phyloP scores from a whole-genome alignment of 2,329 filamentous ascomycete species.

The Verticillium klebahnii region DNA sequence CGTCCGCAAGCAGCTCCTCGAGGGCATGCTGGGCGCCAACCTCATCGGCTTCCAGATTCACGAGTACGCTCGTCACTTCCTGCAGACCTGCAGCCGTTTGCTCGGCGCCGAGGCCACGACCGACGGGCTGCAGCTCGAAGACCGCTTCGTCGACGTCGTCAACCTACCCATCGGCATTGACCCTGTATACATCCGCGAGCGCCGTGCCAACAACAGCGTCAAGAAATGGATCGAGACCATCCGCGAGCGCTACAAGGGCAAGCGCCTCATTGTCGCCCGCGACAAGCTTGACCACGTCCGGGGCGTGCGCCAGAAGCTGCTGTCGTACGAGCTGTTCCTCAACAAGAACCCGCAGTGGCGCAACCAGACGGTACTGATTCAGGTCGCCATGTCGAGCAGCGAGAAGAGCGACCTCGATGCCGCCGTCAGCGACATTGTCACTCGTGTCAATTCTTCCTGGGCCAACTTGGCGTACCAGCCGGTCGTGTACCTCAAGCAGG shows the following conservation, averaged over 20 bases:
- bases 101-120: conserved; percentile 85
- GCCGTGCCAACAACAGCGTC: conserved; percentile 70
- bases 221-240: conserved; percentile 75
- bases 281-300: conserved; percentile 93
- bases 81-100: conserved; percentile 91
- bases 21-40: conserved; percentile 91
- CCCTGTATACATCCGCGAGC: conserved; percentile 66
- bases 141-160: conserved; percentile 86
- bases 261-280: conserved; percentile 85
- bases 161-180: conserved; percentile 89
- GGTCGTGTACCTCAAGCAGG: conserved; percentile 89
- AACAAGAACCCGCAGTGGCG: conserved; percentile 90
- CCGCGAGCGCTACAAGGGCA: conserved; percentile 78
- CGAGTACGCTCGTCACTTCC: conserved; percentile 90
- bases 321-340: conserved; percentile 89
- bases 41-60: conserved; percentile 89
- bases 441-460: conserved; percentile 86
- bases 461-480: conserved; percentile 90
- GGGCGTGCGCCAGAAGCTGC: conserved; percentile 87
- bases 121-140: conserved; percentile 84
- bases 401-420: conserved; percentile 85
- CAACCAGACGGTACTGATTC: conserved; percentile 84
- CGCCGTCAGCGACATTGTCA: conserved; percentile 89
- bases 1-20: conserved; percentile 77
- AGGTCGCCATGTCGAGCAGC: conserved; percentile 86